Percentiles rank a stretch among this genome's conserved stretches.
These are phyloP conservation scores for Ascomycota sp. DNA, from an alignment of 2,329 filamentous ascomycete genomes.

Conservation along the genomic window DNA sequence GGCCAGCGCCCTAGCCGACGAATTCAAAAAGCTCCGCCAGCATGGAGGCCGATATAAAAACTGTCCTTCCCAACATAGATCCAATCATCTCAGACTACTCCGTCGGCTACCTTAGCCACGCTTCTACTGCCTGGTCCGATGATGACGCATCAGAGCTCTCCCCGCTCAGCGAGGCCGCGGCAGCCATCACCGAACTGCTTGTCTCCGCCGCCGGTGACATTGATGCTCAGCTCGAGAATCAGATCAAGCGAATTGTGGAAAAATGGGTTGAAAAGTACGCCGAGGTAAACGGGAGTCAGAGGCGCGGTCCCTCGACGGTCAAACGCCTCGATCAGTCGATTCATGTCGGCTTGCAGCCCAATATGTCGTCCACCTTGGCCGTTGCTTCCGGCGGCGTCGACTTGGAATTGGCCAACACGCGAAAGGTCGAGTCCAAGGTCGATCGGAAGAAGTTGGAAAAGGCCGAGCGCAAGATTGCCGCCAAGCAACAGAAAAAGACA, in stretches of 20 bases:
- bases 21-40: no score
- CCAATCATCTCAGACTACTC: constrained; percentile 81
- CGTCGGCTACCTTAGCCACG: constrained; percentile 84
- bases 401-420: constrained; percentile 74
- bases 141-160: constrained; percentile 45
- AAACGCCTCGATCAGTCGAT: constrained; percentile 84
- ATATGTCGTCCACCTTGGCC: constrained; percentile 88
- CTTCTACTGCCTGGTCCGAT: constrained; percentile 67
- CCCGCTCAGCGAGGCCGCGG: constrained; percentile 67
- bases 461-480: constrained; percentile 89
- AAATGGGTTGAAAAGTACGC: constrained; percentile 77
- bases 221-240: constrained; percentile 48
- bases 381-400: constrained; percentile 72
- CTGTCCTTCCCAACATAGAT: constrained; percentile 71
- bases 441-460: constrained; percentile 99
- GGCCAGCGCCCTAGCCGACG: no score
- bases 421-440: constrained; percentile 93
- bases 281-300: constrained; percentile 50
- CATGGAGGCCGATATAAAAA: constrained; percentile 80
- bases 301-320: constrained; percentile 54
- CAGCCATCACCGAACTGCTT: constrained; percentile 68
- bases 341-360: constrained; percentile 81
- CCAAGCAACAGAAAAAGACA: constrained; percentile 94
- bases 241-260: constrained; percentile 64
- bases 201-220: constrained; percentile 81